Conservation (phyloP, 495 filamentous ascomycete species). For the Xylaria intraflava region DNA sequence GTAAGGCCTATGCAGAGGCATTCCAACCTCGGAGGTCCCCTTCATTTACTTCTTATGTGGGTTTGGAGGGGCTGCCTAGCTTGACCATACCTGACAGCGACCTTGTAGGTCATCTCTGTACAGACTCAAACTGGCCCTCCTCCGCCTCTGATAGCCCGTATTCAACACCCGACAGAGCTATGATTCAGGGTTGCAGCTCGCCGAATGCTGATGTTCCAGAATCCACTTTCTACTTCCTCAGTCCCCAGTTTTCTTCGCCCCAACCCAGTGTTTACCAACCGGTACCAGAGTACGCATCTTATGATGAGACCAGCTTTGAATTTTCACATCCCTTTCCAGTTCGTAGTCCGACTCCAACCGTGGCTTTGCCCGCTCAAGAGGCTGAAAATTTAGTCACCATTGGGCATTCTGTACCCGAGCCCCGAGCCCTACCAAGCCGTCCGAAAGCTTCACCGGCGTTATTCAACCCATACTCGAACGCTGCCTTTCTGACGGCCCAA, state of each 20-base stretch:
- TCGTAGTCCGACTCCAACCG: constrained; percentile 38
- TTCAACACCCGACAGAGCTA: constrained; percentile 31
- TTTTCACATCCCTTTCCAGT: constrained; percentile 27
- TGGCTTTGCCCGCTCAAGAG: constrained; percentile 33
- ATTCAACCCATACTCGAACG: constrained; percentile 25
- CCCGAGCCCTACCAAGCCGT: constrained; percentile 22
- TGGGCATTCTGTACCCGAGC: constrained; percentile 20
- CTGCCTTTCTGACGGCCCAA: constrained; percentile 26
- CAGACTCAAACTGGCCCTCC: constrained; percentile 40
- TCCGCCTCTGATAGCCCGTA: constrained; percentile 44
- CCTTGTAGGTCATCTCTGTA: constrained; percentile 23
- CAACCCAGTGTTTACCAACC: constrained; percentile 5
- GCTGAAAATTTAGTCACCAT: constrained; percentile 35
- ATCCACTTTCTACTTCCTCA: neutral
- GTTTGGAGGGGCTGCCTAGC: constrained; percentile 16
- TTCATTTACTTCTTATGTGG: constrained; percentile 18
- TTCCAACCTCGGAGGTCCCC: constrained; percentile 23
- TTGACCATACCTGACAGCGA: constrained; percentile 29
- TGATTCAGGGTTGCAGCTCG: constrained; percentile 16
- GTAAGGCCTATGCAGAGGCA: constrained; percentile 14
- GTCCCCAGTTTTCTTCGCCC: constrained; percentile 11
- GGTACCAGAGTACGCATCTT: constrained; percentile 1
- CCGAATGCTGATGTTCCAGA: constrained; percentile 11
- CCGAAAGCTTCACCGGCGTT: constrained; percentile 29
- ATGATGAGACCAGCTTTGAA: constrained; percentile 20